Base-by-base conservation (phyloP, 306 rosid genomes). In the Cicer arietinum region DNA sequence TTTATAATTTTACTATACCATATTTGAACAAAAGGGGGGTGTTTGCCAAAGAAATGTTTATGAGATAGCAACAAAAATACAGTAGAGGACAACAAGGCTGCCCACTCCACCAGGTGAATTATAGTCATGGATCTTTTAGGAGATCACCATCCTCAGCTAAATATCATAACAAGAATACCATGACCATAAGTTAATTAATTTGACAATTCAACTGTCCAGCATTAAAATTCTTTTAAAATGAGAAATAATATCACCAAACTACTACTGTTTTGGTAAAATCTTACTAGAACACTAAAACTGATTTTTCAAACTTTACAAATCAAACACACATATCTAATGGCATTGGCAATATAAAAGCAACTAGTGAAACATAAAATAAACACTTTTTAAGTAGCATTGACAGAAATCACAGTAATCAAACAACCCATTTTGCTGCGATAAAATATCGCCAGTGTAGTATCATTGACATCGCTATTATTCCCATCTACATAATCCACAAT, bases 11-110 rank as follows among this genome's bases (percentile, higher is more conserved):
- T 43, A 64, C 62, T 58, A 69, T 14, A 46, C 40, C 52, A 83
- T 10, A 68, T 57, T 65, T 58, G 43, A 20, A 81, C 73, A 72
- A 85, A 60, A 45, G 30, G 2, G 37, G 20, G 68, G 71, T 46
- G 12, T 12, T 57, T 13, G 39, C 48, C 65, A 72, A 47, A 18
- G 8, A 65, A 65, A 61, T 52, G 50, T 62, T 72, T 40, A 67
- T 10, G 6, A 56, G 42, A 72, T 56, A 41, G 30, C 43, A 63
- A 79, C 22, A 73, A 72, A n/a, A 63, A 44, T 17, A 53, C 8
- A 72, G 35, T 17, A 10, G 47, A 12, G 61, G 47, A 13, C 57
- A 57, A 52, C 20, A 64, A 79, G 61, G 45, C 48, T 17, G n/a
- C 73, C 69, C 22, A 54, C 45, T 35, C 44, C 69, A 56, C 18